Conservation (phyloP, 2,329 filamentous ascomycete genomes). For the Penicillium brevicompactum region DNA sequence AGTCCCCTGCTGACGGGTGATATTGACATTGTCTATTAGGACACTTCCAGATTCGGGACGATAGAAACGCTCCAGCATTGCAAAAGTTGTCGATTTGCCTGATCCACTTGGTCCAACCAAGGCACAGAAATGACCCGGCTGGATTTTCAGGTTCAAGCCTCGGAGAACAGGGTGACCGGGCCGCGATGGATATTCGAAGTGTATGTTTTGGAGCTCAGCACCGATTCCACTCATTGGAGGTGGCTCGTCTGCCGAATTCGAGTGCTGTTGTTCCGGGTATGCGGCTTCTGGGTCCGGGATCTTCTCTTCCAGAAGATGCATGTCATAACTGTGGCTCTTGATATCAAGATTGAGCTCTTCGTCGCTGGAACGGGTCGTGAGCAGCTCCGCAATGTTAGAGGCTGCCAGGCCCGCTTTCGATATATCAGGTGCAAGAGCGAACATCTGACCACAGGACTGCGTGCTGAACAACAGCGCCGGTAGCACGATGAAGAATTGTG, state of each 20-base stretch:
- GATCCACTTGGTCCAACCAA: slow-evolving; percentile 68
- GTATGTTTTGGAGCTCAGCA: slow-evolving; percentile 53
- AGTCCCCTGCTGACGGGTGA: not conserved
- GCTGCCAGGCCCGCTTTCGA: slow-evolving; percentile 65
- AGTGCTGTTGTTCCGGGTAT: slow-evolving; percentile 2
- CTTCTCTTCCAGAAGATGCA: not conserved
- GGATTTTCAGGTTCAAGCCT: slow-evolving; percentile 50
- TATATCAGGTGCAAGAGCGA: slow-evolving; percentile 72
- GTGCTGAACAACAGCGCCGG: slow-evolving; percentile 71
- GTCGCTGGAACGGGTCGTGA: not conserved
- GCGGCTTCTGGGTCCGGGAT: slow-evolving; percentile 21
- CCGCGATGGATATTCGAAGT: not conserved
- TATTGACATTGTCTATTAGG: not conserved
- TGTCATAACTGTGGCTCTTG: slow-evolving; percentile 3
- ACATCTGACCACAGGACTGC: slow-evolving; percentile 72
- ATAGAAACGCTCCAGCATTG: slow-evolving; percentile 59
- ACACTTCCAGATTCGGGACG: slow-evolving; percentile 35
- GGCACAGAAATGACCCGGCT: slow-evolving; percentile 63
- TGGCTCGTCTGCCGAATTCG: slow-evolving; percentile 9
- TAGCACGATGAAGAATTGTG: slow-evolving; percentile 73
- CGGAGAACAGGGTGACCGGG: slow-evolving; percentile 13
- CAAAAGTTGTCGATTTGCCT: slow-evolving; percentile 68
- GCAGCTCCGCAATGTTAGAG: slow-evolving; percentile 51
- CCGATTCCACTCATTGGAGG: slow-evolving; percentile 41
- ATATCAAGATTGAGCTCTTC: not conserved